Conservation (phyloP, 768 basidiomycete species). For the Baorangia bicolor region DNA sequence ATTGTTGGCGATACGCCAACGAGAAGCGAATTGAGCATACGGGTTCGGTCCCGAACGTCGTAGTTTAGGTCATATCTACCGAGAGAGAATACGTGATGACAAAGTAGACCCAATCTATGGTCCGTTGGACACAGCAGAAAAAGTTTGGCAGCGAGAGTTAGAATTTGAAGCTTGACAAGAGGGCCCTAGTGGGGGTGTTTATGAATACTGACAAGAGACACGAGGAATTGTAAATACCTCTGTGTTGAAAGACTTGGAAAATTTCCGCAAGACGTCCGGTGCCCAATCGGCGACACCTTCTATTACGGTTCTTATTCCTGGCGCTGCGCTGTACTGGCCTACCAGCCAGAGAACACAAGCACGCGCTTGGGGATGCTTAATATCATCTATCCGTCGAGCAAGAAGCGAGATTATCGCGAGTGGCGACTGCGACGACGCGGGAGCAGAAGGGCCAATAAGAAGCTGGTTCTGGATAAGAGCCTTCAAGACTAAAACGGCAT, state of each 20-base stretch:
- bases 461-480: slow-evolving; percentile 74
- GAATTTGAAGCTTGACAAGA: slow-evolving; percentile 76
- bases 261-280: slow-evolving; percentile 84
- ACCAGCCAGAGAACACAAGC: slow-evolving; percentile 93
- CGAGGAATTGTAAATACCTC: slow-evolving; percentile 52
- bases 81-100: slow-evolving; percentile 73
- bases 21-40: slow-evolving; percentile 75
- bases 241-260: slow-evolving; percentile 64
- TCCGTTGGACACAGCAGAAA: slow-evolving; percentile 64
- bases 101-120: slow-evolving; percentile 50
- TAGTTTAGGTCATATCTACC: slow-evolving; percentile 88
- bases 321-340: slow-evolving; percentile 72
- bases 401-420: slow-evolving; percentile 75
- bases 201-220: not conserved
- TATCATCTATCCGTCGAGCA: slow-evolving; percentile 74
- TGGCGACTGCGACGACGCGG: slow-evolving; percentile 38
- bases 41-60: slow-evolving; percentile 87
- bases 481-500: slow-evolving; percentile 83
- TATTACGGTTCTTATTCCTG: slow-evolving; percentile 35
- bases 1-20: slow-evolving; percentile 47
- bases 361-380: slow-evolving; percentile 75
- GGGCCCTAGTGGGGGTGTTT: slow-evolving; percentile 41
- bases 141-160: slow-evolving; percentile 87
- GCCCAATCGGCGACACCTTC: slow-evolving; percentile 75
- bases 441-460: slow-evolving; percentile 33